Base-by-base conservation (phyloP, 1,139 yeast genomes). In the Yamadazyma diospyri region DNA sequence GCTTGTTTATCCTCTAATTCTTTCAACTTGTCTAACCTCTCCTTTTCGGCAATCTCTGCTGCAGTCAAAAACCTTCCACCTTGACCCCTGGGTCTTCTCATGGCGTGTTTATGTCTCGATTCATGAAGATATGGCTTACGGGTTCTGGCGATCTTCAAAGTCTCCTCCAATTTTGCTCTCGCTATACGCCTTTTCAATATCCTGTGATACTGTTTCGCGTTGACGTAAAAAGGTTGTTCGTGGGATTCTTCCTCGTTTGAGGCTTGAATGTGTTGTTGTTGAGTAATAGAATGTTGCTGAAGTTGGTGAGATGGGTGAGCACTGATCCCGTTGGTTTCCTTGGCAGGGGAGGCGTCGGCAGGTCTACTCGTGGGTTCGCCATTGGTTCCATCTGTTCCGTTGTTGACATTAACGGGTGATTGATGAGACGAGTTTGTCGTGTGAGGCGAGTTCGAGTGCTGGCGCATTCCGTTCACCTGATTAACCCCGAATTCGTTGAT, bases 21-120 rank as follows among this genome's bases (percentile, higher is more conserved):
- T 46, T 64, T 61, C 48, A 68, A 59, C 43, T 69, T 69, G 35
- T 79, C 80, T 39, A 69, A 59, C 36, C 78, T 61, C 33, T 82
- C 94, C 51, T 78, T 72, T 59, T 88, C 94, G 16, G 94, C 96
- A 39, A 92, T 89, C 54, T 94, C 98, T 4, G 95, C 95, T 5
- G 97, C 97, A 1, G 98, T 92, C 43, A 94, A 64, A 50, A 94
- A 94, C 40, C 98, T 69, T 3, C 99, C 99, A 19, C 98, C 98
- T 60, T 92, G 97, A 18, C 99, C 99, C 50, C 99, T 76, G 11
- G 98, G 98, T 57, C 99, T 76, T 54, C 98, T 75, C 98, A 94
- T 92, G 14, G 99, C 99, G 58, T 94, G 99, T 57, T 92, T 92
- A 59, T 94, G 99, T 49, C 99, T 76, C 12, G 97, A 87, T 59